Percentiles rank a stretch among this genome's conserved stretches.
phyloP scores from a whole-genome alignment of 768 basidiomycete species.

The Tylopilus sp. region DNA sequence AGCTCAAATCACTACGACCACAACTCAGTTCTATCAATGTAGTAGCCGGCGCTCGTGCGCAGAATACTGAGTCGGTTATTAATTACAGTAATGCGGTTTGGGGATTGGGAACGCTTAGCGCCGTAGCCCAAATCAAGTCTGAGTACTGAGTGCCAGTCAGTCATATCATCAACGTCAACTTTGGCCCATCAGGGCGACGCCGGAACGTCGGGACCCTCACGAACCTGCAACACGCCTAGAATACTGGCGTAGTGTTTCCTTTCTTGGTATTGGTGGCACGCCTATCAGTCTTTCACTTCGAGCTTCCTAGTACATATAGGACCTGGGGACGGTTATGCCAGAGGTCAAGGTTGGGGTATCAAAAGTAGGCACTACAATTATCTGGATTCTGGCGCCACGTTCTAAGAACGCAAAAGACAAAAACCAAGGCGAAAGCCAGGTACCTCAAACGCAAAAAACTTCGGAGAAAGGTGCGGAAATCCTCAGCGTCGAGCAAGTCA shows the following conservation, averaged over 20 bases:
- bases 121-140: too few relatives aligned
- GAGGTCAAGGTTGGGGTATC: conserved; percentile 9
- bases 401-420: conserved; percentile 35
- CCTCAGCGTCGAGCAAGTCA: conserved; percentile 24
- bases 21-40: background rate
- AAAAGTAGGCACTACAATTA: conserved; percentile 19
- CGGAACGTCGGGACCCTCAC: too few relatives aligned
- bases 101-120: too few relatives aligned
- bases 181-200: too few relatives aligned
- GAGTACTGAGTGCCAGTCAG: too few relatives aligned
- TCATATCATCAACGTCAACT: too few relatives aligned
- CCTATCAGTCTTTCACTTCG: background rate
- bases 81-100: background rate
- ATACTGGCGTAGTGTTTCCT: background rate
- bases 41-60: background rate
- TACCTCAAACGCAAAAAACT: conserved; percentile 73
- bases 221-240: too few relatives aligned
- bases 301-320: background rate
- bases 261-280: background rate
- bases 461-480: conserved; percentile 51
- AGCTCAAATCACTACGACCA: background rate
- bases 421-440: conserved; percentile 69
- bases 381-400: background rate
- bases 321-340: conserved; percentile 1
- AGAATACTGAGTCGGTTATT: background rate